phyloP scores from a whole-genome alignment of 2,329 filamentous ascomycete genomes.

The Lasiodiplodia sp. region DNA sequence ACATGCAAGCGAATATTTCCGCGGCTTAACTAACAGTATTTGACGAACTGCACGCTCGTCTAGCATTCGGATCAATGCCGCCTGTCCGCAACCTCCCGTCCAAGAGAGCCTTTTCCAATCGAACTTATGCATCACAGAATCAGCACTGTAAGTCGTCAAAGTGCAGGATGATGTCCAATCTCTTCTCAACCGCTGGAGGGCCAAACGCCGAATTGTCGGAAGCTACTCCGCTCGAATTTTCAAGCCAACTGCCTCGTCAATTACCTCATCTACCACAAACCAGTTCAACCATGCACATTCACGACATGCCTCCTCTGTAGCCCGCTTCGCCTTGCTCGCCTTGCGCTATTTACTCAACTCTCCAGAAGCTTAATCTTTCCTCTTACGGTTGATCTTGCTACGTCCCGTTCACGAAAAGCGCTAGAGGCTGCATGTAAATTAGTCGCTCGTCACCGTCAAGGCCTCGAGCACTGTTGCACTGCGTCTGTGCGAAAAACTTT shows the following conservation, averaged over 20 bases:
- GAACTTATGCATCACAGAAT: neutral
- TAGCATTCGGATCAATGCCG: neutral
- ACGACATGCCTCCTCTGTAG: neutral
- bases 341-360: neutral
- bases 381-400: neutral
- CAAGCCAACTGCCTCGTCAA: neutral
- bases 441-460: conserved; percentile 3
- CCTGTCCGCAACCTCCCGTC: neutral
- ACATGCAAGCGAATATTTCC: neutral
- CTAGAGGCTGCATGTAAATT: conserved; percentile 4
- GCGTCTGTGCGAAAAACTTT: conserved; percentile 11
- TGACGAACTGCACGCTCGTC: neutral
- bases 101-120: neutral
- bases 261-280: neutral
- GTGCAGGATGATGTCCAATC: neutral
- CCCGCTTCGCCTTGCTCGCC: neutral
- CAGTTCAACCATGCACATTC: neutral
- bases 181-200: neutral
- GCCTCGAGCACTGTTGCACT: conserved; percentile 1
- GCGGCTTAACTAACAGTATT: neutral
- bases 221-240: neutral
- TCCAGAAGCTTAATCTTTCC: conserved; percentile 7
- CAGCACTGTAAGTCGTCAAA: neutral
- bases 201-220: neutral
- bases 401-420: neutral